Percentiles rank a stretch among this genome's conserved stretches.
phyloP scores from a whole-genome alignment of 2,329 filamentous ascomycete species.

The Leptographium lundbergii region DNA sequence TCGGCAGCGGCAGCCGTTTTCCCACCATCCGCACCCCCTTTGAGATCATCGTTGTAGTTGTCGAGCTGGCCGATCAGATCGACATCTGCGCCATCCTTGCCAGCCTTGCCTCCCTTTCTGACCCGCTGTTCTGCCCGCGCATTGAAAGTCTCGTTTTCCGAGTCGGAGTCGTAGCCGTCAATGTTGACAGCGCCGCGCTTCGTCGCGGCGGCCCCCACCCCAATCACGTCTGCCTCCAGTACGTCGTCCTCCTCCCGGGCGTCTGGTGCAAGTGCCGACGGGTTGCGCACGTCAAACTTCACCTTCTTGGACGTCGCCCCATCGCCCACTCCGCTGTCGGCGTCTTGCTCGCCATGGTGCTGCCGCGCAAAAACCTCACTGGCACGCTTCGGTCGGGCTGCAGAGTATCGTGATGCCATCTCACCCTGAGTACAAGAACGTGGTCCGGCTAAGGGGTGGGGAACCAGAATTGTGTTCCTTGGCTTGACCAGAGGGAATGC shows the following conservation, averaged over 20 bases:
- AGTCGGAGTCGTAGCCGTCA: conserved; percentile 94
- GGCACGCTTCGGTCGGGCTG: conserved; percentile 69
- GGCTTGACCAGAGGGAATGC: neutral
- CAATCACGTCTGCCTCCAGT: conserved; percentile 87
- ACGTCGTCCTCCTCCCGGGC: conserved; percentile 59
- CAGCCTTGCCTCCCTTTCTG: conserved; percentile 1
- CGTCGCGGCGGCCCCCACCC: conserved; percentile 57
- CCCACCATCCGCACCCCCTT: conserved; percentile 19
- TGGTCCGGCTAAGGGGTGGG: neutral
- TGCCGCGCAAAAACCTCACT: conserved; percentile 70
- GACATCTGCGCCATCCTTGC: conserved; percentile 23
- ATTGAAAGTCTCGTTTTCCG: conserved; percentile 80
- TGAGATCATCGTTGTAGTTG: conserved; percentile 34
- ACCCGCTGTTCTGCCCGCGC: conserved; percentile 51
- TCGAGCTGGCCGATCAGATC: conserved; percentile 40
- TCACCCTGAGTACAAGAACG: neutral
- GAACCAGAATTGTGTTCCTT: neutral
- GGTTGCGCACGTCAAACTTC: conserved; percentile 90
- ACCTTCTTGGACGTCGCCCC: conserved; percentile 54
- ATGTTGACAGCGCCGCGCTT: conserved; percentile 93
- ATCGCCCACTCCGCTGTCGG: conserved; percentile 33
- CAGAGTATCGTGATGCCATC: conserved; percentile 47
- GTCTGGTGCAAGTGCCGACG: conserved; percentile 79
- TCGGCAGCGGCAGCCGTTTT: conserved; percentile 28
- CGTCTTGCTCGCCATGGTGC: conserved; percentile 43